Conservation (phyloP, 192 early-diverging fungal species). For the Backusella macrospora region DNA sequence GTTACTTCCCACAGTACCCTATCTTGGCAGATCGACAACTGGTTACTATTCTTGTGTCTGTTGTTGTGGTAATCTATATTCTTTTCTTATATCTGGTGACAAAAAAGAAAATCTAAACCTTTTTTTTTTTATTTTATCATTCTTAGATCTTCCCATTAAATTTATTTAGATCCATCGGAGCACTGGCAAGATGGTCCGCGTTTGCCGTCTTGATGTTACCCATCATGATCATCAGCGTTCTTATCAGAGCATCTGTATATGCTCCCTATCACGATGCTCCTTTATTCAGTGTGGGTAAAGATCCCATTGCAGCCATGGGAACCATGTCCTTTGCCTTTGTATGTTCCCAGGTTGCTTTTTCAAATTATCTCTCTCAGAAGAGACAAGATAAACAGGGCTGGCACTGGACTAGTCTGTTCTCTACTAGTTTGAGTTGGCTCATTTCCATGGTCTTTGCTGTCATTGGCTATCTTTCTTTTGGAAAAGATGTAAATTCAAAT, state of each 20-base stretch:
- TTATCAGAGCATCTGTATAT: slow-evolving; percentile 58
- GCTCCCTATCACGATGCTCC: slow-evolving; percentile 52
- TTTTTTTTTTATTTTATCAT: too few relatives aligned
- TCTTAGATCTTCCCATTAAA: slow-evolving; percentile 64
- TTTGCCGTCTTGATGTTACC: slow-evolving; percentile 62
- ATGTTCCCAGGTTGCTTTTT: slow-evolving; percentile 62
- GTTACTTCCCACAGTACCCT: slow-evolving; percentile 35
- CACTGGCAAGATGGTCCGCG: slow-evolving; percentile 56
- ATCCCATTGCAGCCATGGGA: slow-evolving; percentile 64
- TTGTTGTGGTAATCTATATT: slow-evolving; percentile 39
- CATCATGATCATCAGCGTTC: slow-evolving; percentile 61
- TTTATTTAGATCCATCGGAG: slow-evolving; percentile 66
- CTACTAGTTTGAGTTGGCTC: slow-evolving; percentile 48
- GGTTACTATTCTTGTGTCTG: slow-evolving; percentile 43
- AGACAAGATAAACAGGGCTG: slow-evolving; percentile 49
- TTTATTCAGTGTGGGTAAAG: slow-evolving; percentile 53
- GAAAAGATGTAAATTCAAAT: slow-evolving; percentile 60
- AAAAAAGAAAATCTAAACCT: too few relatives aligned
- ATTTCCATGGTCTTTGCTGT: slow-evolving; percentile 64
- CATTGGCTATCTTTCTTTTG: slow-evolving; percentile 64
- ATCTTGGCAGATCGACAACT: slow-evolving; percentile 35
- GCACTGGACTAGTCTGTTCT: slow-evolving; percentile 49
- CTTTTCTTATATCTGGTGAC: neutral
- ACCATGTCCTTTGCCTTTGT: slow-evolving; percentile 72
- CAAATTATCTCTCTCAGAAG: slow-evolving; percentile 55